Percentiles rank a stretch among this genome's conserved stretches.
These are phyloP conservation scores for Fraxinus sp. DNA, from an alignment of 305 asterid genomes.

Conservation along the genomic window DNA sequence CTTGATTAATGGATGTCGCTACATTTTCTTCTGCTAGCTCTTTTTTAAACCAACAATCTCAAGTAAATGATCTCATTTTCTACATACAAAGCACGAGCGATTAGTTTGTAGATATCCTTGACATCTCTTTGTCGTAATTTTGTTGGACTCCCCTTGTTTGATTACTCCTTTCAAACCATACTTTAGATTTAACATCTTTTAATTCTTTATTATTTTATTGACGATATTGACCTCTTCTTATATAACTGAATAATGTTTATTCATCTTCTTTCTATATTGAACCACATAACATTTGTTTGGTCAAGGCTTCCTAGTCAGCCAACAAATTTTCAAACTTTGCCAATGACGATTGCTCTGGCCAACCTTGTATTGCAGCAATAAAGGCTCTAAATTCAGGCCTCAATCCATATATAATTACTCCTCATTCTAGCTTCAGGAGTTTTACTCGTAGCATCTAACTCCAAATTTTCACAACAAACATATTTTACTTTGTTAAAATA, in stretches of 20 bases:
- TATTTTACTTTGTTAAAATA: not conserved
- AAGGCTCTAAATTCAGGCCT: not conserved
- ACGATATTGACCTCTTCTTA: not conserved
- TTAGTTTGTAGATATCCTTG: not conserved
- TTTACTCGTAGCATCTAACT: not conserved
- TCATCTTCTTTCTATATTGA: not conserved
- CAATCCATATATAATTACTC: conserved; percentile 14
- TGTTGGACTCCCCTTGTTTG: not conserved
- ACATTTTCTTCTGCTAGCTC: not conserved
- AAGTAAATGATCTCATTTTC: not conserved
- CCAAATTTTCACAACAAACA: not conserved
- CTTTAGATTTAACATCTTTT: not conserved
- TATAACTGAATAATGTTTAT: not conserved
- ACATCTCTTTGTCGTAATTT: not conserved
- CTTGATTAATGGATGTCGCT: too few relatives aligned
- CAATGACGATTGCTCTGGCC: not conserved
- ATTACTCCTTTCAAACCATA: not conserved
- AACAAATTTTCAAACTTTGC: conserved; percentile 20
- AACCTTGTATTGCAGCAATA: not conserved
- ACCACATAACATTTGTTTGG: not conserved
- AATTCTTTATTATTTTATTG: too few relatives aligned
- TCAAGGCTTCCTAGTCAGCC: not conserved
- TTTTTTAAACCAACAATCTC: not conserved
- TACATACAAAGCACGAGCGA: not conserved
- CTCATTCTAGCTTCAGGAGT: not conserved